Percentiles rank a stretch among this genome's conserved stretches.
Evolutionary conservation across 225 moss, liverwort and hornwort species (phyloP).

Genomic region (Sphagnum tenellum): DNA sequence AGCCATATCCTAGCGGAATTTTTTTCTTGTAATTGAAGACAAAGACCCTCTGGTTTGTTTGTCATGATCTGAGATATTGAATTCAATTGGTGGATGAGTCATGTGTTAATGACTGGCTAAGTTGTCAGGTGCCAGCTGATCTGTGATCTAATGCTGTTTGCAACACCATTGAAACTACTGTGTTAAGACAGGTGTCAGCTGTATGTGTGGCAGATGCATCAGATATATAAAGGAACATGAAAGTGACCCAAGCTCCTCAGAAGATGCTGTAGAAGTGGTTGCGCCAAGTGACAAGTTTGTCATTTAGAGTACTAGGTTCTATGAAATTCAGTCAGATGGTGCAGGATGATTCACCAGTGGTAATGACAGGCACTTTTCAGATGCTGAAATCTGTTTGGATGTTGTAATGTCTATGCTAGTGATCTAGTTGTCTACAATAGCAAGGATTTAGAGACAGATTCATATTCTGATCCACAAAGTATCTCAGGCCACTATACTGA

Average conservation of each 20-base stretch:
- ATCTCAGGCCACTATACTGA: too few species aligned
- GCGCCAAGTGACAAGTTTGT: conserved; percentile 12
- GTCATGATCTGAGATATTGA: too few species aligned
- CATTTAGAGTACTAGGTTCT: conserved; percentile 42
- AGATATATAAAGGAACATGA: background rate
- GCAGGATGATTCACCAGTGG: conserved; percentile 10
- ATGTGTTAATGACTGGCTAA: too few species aligned
- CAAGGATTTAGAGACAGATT: conserved; percentile 2
- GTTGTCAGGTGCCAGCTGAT: too few species aligned
- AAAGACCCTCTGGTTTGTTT: too few species aligned
- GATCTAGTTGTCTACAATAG: conserved; percentile 63
- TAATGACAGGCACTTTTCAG: conserved; percentile 24
- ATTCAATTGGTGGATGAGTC: too few species aligned
- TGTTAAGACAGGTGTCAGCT: too few species aligned
- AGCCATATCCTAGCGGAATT: too few species aligned
- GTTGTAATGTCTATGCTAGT: conserved; percentile 53
- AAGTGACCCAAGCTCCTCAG: conserved; percentile 6
- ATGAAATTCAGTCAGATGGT: conserved; percentile 35
- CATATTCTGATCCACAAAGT: too few species aligned
- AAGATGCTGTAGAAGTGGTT: conserved; percentile 5
- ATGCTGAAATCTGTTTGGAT: conserved; percentile 22
- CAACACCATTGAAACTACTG: too few species aligned
- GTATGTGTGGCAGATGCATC: background rate
- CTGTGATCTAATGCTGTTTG: too few species aligned
- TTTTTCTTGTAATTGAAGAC: too few species aligned